Evolutionary conservation across 164 flowering plant species (phyloP).

Genomic region (Brasenia schreberi): DNA sequence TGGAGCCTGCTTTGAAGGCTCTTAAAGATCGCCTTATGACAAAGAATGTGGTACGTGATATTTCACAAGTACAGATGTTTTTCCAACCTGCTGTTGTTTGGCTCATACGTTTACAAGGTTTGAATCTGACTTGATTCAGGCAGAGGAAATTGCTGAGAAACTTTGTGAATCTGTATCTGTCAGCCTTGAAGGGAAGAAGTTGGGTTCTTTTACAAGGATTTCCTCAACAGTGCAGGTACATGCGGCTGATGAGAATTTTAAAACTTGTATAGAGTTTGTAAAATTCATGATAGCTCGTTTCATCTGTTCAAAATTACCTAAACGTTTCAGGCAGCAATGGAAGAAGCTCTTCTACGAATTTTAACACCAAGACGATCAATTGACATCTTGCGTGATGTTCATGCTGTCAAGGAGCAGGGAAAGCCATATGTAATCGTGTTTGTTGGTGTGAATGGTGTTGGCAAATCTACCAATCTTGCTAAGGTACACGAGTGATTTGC

Average conservation of each 20-base stretch:
- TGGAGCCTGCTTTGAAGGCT: constrained; percentile 91
- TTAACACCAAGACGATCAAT: constrained; percentile 92
- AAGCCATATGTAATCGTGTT: constrained; percentile 93
- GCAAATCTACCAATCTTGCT: constrained; percentile 95
- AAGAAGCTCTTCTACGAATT: constrained; percentile 91
- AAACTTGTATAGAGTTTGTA: neutral
- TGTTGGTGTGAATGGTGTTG: constrained; percentile 99
- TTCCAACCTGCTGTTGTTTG: neutral
- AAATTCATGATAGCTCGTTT: neutral
- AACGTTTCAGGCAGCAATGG: constrained; percentile 79
- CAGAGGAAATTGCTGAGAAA: constrained; percentile 95
- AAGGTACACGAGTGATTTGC: constrained; percentile 32
- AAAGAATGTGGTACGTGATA: constrained; percentile 88
- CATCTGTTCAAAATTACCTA: neutral
- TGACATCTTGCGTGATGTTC: constrained; percentile 92
- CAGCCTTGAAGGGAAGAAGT: constrained; percentile 86
- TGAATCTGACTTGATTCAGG: constrained; percentile 24
- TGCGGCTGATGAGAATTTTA: neutral
- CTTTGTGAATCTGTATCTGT: constrained; percentile 94
- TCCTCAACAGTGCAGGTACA: constrained; percentile 84
- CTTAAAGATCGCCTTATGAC: constrained; percentile 96
- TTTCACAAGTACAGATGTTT: neutral
- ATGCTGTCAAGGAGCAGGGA: constrained; percentile 82
- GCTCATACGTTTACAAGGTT: constrained; percentile 1
- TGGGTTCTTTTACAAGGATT: constrained; percentile 81